Percentiles rank a stretch among this genome's conserved stretches.
Evolutionary conservation across 2,329 filamentous ascomycete species (phyloP).

Genomic region (Colletotrichum sidae): DNA sequence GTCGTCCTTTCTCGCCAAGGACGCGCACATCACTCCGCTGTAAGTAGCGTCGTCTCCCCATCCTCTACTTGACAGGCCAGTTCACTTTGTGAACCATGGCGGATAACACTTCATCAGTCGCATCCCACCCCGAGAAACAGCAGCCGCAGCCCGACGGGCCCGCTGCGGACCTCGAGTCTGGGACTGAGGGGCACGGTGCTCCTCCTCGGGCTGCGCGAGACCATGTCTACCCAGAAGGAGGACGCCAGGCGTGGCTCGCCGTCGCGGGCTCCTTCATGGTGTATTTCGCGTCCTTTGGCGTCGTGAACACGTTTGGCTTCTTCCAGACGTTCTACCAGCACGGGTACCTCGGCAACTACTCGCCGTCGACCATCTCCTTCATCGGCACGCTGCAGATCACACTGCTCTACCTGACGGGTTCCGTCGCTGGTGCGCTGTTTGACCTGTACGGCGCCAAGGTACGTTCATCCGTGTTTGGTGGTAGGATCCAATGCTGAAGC

Average conservation of each 20-base stretch:
- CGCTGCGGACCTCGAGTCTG: not conserved
- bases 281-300: constrained; percentile 39
- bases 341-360: constrained; percentile 45
- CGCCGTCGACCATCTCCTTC: constrained; percentile 56
- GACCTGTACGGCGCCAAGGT: constrained; percentile 44
- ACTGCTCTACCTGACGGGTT: constrained; percentile 52
- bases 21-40: not conserved
- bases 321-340: constrained; percentile 58
- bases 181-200: not conserved
- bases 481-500: too few relatives aligned
- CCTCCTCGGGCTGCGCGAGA: not conserved
- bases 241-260: constrained; percentile 19
- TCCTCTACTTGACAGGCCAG: constrained; percentile 12
- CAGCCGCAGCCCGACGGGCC: not conserved
- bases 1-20: constrained; percentile 1
- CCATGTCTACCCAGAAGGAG: constrained; percentile 11
- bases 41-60: not conserved
- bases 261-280: constrained; percentile 33
- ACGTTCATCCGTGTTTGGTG: not conserved
- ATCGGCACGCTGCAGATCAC: constrained; percentile 56
- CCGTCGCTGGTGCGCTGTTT: constrained; percentile 53
- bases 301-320: constrained; percentile 57
- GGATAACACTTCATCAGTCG: constrained; percentile 13
- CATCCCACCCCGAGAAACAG: constrained; percentile 7
- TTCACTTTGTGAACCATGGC: constrained; percentile 22